A percentile compares a stretch with the other conserved stretches of the same genome.
These are phyloP conservation scores for Malassezia brasiliensis DNA, from an alignment of 1,284 basidiomycete genomes.

Conservation along the genomic window DNA sequence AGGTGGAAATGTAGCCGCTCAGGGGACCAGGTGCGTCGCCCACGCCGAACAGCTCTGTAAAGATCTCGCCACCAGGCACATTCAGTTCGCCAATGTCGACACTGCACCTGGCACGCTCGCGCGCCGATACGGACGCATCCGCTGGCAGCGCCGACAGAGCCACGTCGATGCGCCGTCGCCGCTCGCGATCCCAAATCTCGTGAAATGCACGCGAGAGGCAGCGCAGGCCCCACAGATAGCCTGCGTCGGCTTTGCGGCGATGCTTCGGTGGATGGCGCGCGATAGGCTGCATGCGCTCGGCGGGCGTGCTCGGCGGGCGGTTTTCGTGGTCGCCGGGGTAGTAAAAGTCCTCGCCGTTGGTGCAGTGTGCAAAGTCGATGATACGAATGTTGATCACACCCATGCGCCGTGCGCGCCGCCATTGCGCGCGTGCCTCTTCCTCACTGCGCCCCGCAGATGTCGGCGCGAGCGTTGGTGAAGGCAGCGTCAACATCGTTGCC, in stretches of 20 bases:
- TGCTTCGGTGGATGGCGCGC: slow-evolving; percentile 75
- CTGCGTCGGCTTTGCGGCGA: slow-evolving; percentile 76
- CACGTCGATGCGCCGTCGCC: slow-evolving; percentile 20
- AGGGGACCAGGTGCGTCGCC: slow-evolving; percentile 18
- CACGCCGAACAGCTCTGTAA: slow-evolving; percentile 43
- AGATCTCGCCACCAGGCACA: slow-evolving; percentile 41
- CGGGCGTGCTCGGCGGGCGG: slow-evolving; percentile 24
- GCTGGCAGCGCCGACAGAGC: neutral
- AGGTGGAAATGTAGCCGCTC: slow-evolving; percentile 32
- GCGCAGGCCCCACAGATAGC: slow-evolving; percentile 83
- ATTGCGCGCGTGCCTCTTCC: neutral
- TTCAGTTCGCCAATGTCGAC: slow-evolving; percentile 32
- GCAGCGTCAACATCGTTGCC: slow-evolving; percentile 4
- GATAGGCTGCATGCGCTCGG: slow-evolving; percentile 47
- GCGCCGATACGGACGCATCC: neutral
- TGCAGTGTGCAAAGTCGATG: slow-evolving; percentile 98
- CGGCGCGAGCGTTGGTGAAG: neutral
- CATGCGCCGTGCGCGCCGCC: slow-evolving; percentile 42
- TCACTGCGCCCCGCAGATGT: neutral
- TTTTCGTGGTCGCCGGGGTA: slow-evolving; percentile 47
- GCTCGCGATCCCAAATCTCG: slow-evolving; percentile 43
- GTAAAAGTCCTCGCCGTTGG: slow-evolving; percentile 83
- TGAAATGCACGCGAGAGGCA: slow-evolving; percentile 63
- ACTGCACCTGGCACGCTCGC: slow-evolving; percentile 18
- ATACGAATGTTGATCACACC: slow-evolving; percentile 91